Conservation (phyloP, 495 filamentous ascomycete genomes). For the Astrocystis sublimbata region DNA sequence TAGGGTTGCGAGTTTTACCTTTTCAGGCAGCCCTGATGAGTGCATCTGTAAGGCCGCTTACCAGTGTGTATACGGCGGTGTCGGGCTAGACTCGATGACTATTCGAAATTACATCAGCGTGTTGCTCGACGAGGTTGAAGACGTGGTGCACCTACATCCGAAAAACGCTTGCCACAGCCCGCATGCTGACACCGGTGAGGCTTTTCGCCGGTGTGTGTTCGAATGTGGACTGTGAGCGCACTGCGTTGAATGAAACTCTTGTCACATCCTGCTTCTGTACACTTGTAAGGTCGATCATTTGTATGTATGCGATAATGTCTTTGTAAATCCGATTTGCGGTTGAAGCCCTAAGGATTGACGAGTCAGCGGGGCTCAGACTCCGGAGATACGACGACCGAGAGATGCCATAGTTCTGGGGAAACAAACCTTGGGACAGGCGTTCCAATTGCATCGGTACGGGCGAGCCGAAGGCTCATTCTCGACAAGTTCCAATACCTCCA, state of each 20-base stretch:
- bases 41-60: slow-evolving; percentile 81
- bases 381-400: slow-evolving; percentile 26
- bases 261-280: slow-evolving; percentile 63
- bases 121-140: not conserved
- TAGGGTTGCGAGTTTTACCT: slow-evolving; percentile 55
- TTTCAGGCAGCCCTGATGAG: slow-evolving; percentile 74
- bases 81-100: slow-evolving; percentile 86
- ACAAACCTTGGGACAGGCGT: slow-evolving; percentile 54
- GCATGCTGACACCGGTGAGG: slow-evolving; percentile 79
- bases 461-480: slow-evolving; percentile 54
- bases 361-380: slow-evolving; percentile 5
- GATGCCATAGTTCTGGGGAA: not conserved
- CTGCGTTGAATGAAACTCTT: slow-evolving; percentile 92
- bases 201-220: slow-evolving; percentile 89
- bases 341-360: slow-evolving; percentile 70
- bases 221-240: slow-evolving; percentile 81
- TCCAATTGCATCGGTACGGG: slow-evolving; percentile 56
- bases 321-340: slow-evolving; percentile 88
- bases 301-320: slow-evolving; percentile 89
- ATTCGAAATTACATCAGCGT: slow-evolving; percentile 44
- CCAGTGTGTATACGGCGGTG: slow-evolving; percentile 87
- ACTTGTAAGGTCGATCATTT: slow-evolving; percentile 78
- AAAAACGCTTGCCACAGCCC: slow-evolving; percentile 83
- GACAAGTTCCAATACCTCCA: slow-evolving; percentile 58
- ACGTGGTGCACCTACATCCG: slow-evolving; percentile 63